These are phyloP conservation scores for Salix purpurea DNA, from an alignment of 345 rosid species.

Conservation along the genomic window DNA sequence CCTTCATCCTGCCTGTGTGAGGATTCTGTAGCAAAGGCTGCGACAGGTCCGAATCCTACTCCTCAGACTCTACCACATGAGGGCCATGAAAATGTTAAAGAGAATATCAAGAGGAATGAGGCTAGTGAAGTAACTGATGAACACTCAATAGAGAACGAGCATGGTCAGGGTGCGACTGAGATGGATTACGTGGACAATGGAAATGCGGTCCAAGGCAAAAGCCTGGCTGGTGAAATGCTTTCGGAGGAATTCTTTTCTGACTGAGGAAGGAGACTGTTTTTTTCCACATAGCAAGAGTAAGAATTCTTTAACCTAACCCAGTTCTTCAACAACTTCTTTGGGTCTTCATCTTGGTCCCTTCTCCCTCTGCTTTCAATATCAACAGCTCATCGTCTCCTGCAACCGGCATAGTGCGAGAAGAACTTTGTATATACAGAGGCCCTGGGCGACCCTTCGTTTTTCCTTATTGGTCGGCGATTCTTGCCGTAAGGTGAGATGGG, in stretches of 20 bases:
- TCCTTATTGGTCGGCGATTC: neutral
- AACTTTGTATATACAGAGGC: slow-evolving; percentile 10
- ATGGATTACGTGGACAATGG: slow-evolving; percentile 33
- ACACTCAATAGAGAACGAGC: slow-evolving; percentile 36
- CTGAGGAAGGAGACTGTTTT: slow-evolving; percentile 14
- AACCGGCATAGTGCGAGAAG: neutral
- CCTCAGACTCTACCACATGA: neutral
- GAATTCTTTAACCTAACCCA: neutral
- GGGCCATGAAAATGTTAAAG: neutral
- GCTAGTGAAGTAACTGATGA: slow-evolving; percentile 19
- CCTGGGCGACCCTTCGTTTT: neutral
- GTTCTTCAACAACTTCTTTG: slow-evolving; percentile 5
- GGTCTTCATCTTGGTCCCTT: neutral
- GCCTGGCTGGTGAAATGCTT: slow-evolving; percentile 16
- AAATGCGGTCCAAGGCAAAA: slow-evolving; percentile 18
- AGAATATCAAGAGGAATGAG: slow-evolving; percentile 6
- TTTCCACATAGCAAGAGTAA: neutral
- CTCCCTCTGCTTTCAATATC: neutral
- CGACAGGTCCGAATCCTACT: neutral
- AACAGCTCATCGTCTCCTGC: neutral
- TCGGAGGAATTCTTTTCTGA: slow-evolving; percentile 43
- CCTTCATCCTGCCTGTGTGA: slow-evolving; percentile 78
- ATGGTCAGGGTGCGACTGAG: slow-evolving; percentile 37
- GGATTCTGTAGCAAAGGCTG: slow-evolving; percentile 36
- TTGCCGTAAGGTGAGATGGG: slow-evolving; percentile 16